Percentiles rank a stretch among this genome's conserved stretches.
These are phyloP conservation scores for Millerago galiae DNA, from an alignment of 805 yeast genomes.

Conservation along the genomic window DNA sequence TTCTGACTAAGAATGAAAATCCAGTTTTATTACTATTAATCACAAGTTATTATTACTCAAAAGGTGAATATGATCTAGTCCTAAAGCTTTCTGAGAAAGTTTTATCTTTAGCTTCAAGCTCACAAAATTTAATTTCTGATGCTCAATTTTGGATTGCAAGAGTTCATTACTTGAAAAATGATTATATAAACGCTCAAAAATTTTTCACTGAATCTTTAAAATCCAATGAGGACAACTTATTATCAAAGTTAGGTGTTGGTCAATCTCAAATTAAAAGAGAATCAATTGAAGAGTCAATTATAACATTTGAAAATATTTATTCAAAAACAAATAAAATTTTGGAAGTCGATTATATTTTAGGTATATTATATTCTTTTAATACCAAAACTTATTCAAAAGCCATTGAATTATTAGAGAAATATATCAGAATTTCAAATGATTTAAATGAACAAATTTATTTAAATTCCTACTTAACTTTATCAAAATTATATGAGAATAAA, in stretches of 20 bases:
- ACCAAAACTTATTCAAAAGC: constrained; percentile 41
- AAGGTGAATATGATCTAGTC: constrained; percentile 51
- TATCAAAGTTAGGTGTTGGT: constrained; percentile 78
- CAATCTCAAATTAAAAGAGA: constrained; percentile 76
- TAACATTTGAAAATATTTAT: constrained; percentile 72
- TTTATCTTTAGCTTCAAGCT: constrained; percentile 31
- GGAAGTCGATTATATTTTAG: constrained; percentile 72
- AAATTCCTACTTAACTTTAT: constrained; percentile 62
- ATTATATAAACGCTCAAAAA: constrained; percentile 64
- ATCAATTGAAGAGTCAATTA: constrained; percentile 73
- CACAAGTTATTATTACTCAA: constrained; percentile 67
- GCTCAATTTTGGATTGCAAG: constrained; percentile 84
- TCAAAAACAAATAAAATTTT: constrained; percentile 60
- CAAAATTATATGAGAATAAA: constrained; percentile 61
- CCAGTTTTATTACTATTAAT: constrained; percentile 60
- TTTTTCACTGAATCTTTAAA: constrained; percentile 68
- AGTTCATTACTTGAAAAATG: constrained; percentile 52
- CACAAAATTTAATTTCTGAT: constrained; percentile 46
- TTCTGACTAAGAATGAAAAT: constrained; percentile 39
- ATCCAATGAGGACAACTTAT: constrained; percentile 54
- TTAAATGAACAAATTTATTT: constrained; percentile 51
- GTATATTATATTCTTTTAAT: constrained; percentile 53
- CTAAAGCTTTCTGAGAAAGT: constrained; percentile 50
- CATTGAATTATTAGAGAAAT: constrained; percentile 59
- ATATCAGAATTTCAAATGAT: constrained; percentile 55